These are phyloP conservation scores for Penicillium argentinense DNA, from an alignment of 495 filamentous ascomycete species.

Conservation along the genomic window DNA sequence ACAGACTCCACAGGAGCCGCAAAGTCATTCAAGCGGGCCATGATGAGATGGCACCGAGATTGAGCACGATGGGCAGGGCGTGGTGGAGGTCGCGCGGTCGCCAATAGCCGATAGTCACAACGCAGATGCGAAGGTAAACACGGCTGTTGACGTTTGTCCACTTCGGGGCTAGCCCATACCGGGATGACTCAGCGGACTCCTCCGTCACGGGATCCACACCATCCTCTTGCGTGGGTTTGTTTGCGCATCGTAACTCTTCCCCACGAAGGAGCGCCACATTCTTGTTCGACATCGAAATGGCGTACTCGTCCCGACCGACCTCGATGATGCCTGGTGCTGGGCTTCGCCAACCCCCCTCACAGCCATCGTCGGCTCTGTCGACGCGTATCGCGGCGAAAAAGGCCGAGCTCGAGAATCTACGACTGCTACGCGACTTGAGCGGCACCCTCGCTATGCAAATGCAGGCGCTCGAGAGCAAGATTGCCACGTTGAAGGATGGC, in stretches of 20 bases:
- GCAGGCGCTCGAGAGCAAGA: conserved; percentile 84
- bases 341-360: conserved; percentile 46
- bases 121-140: conserved; percentile 9
- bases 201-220: neutral
- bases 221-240: conserved; percentile 4
- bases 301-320: conserved; percentile 54
- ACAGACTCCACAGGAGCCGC: conserved; percentile 66
- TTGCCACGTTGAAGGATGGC: conserved; percentile 84
- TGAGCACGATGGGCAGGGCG: too few relatives aligned
- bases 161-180: conserved; percentile 30
- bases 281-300: conserved; percentile 40
- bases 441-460: conserved; percentile 85
- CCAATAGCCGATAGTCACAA: too few relatives aligned
- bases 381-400: conserved; percentile 92
- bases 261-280: conserved; percentile 5
- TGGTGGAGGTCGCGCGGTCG: too few relatives aligned
- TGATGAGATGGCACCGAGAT: conserved; percentile 33
- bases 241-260: neutral
- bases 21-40: conserved; percentile 92
- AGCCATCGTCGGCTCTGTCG: conserved; percentile 78
- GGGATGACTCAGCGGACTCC: conserved; percentile 19
- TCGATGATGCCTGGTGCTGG: conserved; percentile 35
- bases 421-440: conserved; percentile 84
- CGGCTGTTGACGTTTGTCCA: conserved; percentile 44
- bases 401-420: conserved; percentile 85